A percentile compares a stretch with the other conserved stretches of the same genome.
Conservation (phyloP, 2,329 filamentous ascomycete genomes). For the Fusarium newnesense region DNA sequence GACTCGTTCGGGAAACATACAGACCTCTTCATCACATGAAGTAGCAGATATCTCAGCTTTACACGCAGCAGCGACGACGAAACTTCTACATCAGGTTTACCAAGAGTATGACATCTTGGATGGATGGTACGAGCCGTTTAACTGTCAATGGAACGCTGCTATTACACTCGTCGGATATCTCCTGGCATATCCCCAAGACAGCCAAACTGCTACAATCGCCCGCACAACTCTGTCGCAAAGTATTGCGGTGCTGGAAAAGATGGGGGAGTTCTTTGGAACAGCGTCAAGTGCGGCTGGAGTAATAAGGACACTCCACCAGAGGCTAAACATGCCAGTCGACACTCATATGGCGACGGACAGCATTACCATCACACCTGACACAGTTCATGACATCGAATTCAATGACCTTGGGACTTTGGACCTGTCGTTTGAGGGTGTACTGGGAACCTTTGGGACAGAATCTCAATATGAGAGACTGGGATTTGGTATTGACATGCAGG, state of each 20-base stretch:
- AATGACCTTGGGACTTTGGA: fast-evolving
- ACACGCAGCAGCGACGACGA: background rate
- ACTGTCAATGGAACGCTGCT: background rate
- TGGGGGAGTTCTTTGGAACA: background rate
- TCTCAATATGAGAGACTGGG: background rate
- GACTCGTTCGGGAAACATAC: fast-evolving
- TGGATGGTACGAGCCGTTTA: background rate
- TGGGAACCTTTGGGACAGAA: fast-evolving
- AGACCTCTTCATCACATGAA: fast-evolving
- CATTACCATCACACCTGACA: fast-evolving
- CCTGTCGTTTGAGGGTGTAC: background rate
- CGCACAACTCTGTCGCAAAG: background rate
- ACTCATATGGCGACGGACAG: fast-evolving
- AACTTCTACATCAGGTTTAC: background rate
- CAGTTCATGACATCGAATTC: background rate
- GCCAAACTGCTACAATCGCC: fast-evolving
- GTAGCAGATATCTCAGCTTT: background rate
- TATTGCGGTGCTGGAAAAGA: background rate
- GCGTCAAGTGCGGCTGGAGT: background rate
- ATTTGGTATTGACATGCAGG: background rate
- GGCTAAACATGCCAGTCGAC: fast-evolving
- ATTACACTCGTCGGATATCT: background rate
- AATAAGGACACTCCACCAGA: background rate
- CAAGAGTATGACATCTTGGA: background rate
- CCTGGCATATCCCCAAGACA: fast-evolving